Conservation (phyloP, 352 stramenopile species). For the Pythium aquatile region DNA sequence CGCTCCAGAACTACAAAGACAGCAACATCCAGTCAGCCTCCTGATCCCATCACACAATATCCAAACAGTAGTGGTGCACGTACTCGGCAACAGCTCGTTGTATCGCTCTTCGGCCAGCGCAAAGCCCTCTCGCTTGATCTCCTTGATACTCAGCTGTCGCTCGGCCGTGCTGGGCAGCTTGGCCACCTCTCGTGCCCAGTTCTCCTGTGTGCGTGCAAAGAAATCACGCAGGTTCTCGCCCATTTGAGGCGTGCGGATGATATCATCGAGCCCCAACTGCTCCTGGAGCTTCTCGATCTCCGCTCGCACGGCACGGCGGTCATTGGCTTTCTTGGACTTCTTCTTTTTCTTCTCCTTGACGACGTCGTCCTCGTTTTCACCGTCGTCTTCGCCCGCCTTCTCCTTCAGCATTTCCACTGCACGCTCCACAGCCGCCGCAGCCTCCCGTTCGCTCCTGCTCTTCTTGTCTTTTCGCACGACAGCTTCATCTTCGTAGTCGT, state of each 20-base stretch:
- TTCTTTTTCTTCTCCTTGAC: slow-evolving; percentile 51
- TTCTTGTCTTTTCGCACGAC: slow-evolving; percentile 23
- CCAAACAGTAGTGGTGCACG: not conserved
- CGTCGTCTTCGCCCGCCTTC: slow-evolving; percentile 32
- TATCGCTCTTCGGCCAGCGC: slow-evolving; percentile 69
- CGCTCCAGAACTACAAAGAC: slow-evolving; percentile 60
- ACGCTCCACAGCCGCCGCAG: slow-evolving; percentile 32
- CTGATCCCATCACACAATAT: not conserved
- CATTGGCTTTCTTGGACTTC: slow-evolving; percentile 60
- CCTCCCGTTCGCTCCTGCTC: slow-evolving; percentile 21
- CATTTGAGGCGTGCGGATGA: slow-evolving; percentile 73
- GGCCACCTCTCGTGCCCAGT: slow-evolving; percentile 65
- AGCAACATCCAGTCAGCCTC: slow-evolving; percentile 19
- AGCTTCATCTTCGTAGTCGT: slow-evolving; percentile 38
- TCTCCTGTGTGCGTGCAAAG: slow-evolving; percentile 77
- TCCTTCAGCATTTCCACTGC: slow-evolving; percentile 60
- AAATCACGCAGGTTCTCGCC: slow-evolving; percentile 86
- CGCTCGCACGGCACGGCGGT: slow-evolving; percentile 61
- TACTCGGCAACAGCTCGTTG: slow-evolving; percentile 78
- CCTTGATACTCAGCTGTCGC: slow-evolving; percentile 76
- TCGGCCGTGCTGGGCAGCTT: slow-evolving; percentile 60
- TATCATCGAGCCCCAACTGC: slow-evolving; percentile 66
- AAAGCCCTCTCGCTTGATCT: slow-evolving; percentile 87
- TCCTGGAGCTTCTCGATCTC: slow-evolving; percentile 87
- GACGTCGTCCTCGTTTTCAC: slow-evolving; percentile 19